A percentile compares a stretch with the other conserved stretches of the same genome.
Conservation (phyloP, 2,329 filamentous ascomycete genomes). For the Colletotrichum australisinense region DNA sequence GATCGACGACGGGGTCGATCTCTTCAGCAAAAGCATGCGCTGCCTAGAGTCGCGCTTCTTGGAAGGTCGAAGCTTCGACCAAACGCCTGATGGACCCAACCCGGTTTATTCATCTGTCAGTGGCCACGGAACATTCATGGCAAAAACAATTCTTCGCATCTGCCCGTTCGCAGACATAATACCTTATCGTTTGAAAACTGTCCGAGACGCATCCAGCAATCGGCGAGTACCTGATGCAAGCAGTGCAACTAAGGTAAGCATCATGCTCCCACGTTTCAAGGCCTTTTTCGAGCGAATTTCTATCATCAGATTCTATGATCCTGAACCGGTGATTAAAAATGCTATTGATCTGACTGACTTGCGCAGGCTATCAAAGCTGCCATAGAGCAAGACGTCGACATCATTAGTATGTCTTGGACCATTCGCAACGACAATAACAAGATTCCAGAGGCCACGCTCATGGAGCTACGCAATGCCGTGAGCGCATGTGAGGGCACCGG, state of each 20-base stretch:
- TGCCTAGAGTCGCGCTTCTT: conserved; percentile 40
- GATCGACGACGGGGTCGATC: conserved; percentile 52
- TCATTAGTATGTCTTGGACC: conserved; percentile 46
- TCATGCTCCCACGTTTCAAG: not conserved
- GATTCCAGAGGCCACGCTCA: conserved; percentile 17
- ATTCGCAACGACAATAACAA: conserved; percentile 31
- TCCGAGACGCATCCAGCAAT: not conserved
- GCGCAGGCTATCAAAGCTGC: conserved; percentile 39
- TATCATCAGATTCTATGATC: not conserved
- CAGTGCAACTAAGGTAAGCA: not conserved
- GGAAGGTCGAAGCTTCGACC: conserved; percentile 43
- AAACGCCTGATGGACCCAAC: conserved; percentile 2
- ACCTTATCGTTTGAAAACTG: conserved; percentile 38
- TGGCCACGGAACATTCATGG: conserved; percentile 43
- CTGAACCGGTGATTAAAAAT: not conserved
- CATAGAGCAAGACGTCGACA: conserved; percentile 38
- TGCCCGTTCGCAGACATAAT: conserved; percentile 42
- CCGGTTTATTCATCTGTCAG: conserved; percentile 44
- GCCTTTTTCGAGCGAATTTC: not conserved
- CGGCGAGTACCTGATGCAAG: not conserved
- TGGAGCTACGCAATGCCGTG: conserved; percentile 37
- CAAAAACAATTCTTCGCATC: conserved; percentile 39
- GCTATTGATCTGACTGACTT: not conserved
- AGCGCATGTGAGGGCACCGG: not conserved
- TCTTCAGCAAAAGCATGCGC: conserved; percentile 31